These are phyloP conservation scores for Trichoderma atrobrunneum DNA, from an alignment of 2,329 filamentous ascomycete genomes.

Conservation along the genomic window DNA sequence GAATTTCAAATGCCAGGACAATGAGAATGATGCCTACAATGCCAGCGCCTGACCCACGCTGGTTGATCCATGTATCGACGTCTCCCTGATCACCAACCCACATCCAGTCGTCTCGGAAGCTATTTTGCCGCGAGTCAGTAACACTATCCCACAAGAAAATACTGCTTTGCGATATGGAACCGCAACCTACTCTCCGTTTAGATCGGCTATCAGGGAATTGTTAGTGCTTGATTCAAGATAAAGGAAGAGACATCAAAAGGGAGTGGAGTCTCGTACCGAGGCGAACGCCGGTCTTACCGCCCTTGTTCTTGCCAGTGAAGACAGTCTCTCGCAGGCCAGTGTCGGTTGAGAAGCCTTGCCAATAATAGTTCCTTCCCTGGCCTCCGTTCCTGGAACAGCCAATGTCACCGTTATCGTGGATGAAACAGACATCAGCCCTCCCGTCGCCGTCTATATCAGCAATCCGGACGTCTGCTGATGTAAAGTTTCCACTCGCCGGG, in stretches of 20 bases:
- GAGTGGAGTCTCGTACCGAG: not conserved
- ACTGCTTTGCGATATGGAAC: too few relatives aligned
- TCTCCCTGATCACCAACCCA: not conserved
- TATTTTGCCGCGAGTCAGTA: not conserved
- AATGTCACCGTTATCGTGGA: slow-evolving; percentile 1
- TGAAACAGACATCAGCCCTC: not conserved
- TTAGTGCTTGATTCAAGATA: too few relatives aligned
- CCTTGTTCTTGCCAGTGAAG: slow-evolving; percentile 2
- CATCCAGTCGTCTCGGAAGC: slow-evolving; percentile 1
- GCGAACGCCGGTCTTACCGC: not conserved
- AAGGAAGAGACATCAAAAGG: not conserved
- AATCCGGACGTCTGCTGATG: not conserved
- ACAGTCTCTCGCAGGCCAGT: not conserved
- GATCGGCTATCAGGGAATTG: too few relatives aligned
- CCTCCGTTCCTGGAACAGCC: not conserved
- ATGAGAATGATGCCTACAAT: not conserved
- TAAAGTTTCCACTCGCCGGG: not conserved
- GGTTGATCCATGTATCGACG: not conserved
- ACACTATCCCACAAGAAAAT: too few relatives aligned
- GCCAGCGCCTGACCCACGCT: not conserved
- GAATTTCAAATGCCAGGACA: not conserved
- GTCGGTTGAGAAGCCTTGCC: not conserved
- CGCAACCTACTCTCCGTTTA: too few relatives aligned
- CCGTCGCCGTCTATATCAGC: not conserved
- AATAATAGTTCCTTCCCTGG: not conserved